Conservation (phyloP, 352 stramenopile genomes). For the Globisporangium radiosum region DNA sequence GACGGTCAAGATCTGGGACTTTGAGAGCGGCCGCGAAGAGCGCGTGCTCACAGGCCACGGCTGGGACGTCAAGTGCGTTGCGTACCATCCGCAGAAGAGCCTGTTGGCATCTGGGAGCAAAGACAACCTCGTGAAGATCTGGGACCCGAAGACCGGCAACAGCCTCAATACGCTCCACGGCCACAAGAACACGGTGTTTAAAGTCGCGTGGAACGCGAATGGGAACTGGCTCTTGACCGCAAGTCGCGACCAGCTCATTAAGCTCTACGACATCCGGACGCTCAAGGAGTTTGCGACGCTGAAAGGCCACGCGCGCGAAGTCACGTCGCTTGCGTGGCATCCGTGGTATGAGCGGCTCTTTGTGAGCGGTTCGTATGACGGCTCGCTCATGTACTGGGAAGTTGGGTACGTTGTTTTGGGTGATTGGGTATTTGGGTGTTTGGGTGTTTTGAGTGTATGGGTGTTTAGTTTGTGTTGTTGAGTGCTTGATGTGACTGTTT, state of each 20-base stretch:
- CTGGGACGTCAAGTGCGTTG: conserved; percentile 97
- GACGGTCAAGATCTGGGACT: conserved; percentile 92
- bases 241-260: conserved; percentile 97
- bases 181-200: conserved; percentile 98
- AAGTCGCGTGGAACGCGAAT: conserved; percentile 96
- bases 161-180: conserved; percentile 94
- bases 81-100: conserved; percentile 93
- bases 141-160: conserved; percentile 93
- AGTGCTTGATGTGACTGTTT: conserved; percentile 20
- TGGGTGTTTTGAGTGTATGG: not conserved
- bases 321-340: conserved; percentile 96
- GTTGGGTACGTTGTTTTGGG: conserved; percentile 60
- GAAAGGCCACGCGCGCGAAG: conserved; percentile 94
- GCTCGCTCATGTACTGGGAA: conserved; percentile 97
- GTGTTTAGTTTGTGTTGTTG: conserved; percentile 3
- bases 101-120: conserved; percentile 95
- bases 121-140: conserved; percentile 97
- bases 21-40: conserved; percentile 90
- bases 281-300: conserved; percentile 94
- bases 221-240: conserved; percentile 97
- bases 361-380: conserved; percentile 95
- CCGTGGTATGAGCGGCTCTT: conserved; percentile 95
- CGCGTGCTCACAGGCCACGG: conserved; percentile 93
- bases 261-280: conserved; percentile 97
- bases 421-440: not conserved